Evolutionary conservation across 2,329 filamentous ascomycete species (phyloP).

Genomic region (Dendryphion nanum): DNA sequence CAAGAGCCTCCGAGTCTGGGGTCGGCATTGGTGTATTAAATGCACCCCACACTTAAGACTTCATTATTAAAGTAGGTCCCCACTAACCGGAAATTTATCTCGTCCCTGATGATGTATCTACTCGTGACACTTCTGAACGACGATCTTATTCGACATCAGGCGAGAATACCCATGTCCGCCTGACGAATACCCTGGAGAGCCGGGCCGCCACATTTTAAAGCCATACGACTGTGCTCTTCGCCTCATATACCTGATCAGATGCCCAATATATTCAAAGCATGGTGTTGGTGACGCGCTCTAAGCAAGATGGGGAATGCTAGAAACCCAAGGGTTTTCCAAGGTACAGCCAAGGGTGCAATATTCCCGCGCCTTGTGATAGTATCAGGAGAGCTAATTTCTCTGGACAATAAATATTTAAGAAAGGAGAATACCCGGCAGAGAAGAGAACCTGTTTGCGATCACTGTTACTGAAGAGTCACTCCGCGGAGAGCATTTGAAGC

Average conservation of each 20-base stretch:
- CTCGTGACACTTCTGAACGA: slow-evolving; percentile 12
- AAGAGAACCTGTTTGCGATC: no score
- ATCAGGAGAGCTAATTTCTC: no score
- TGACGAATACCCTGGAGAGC: slow-evolving; percentile 25
- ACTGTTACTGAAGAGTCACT: no score
- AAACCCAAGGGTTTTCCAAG: slow-evolving; percentile 6
- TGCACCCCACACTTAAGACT: slow-evolving; percentile 2
- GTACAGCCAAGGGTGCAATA: slow-evolving; percentile 21
- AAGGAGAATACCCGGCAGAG: no score
- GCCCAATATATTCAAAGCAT: slow-evolving; percentile 23
- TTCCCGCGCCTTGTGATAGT: slow-evolving; percentile 12
- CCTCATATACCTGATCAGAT: slow-evolving; percentile 25
- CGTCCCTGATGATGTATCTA: slow-evolving; percentile 8
- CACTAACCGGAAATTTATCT: slow-evolving; percentile 6
- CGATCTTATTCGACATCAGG: slow-evolving; percentile 21
- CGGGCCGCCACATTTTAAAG: slow-evolving; percentile 28
- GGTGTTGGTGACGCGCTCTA: slow-evolving; percentile 3
- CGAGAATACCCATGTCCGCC: slow-evolving; percentile 16
- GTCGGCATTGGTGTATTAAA: slow-evolving; percentile 5
- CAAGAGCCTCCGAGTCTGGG: slow-evolving; percentile 9
- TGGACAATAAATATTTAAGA: no score
- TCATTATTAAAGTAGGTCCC: slow-evolving; percentile 1
- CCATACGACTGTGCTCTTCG: slow-evolving; percentile 19
- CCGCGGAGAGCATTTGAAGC: slow-evolving; percentile 2
- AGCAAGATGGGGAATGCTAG: slow-evolving; percentile 5